Evolutionary conservation across 116 monocot species (phyloP).

Genomic region (Iris pallida): DNA sequence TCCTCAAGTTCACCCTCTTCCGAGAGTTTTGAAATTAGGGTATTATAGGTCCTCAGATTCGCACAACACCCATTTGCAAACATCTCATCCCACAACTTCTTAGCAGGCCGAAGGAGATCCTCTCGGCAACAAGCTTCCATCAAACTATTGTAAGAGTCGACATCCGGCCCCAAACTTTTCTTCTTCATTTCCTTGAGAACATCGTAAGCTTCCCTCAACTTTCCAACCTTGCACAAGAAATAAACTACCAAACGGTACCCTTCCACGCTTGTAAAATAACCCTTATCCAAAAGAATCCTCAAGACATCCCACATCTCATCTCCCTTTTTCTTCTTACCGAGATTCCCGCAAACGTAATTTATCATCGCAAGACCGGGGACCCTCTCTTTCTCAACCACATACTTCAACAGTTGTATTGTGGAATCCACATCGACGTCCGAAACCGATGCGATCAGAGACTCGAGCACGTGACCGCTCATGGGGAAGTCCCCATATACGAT

Average conservation of each 20-base stretch:
- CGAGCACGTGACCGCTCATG: slow-evolving; percentile 54
- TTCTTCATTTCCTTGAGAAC: slow-evolving; percentile 77
- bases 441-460: slow-evolving; percentile 56
- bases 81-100: slow-evolving; percentile 98
- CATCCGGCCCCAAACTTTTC: slow-evolving; percentile 46
- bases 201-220: slow-evolving; percentile 74
- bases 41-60: slow-evolving; percentile 74
- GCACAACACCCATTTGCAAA: slow-evolving; percentile 59
- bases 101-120: slow-evolving; percentile 75
- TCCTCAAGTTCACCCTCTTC: slow-evolving; percentile 53
- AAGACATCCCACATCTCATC: slow-evolving; percentile 60
- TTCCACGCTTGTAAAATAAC: slow-evolving; percentile 33
- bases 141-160: slow-evolving; percentile 63
- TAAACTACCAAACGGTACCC: slow-evolving; percentile 50
- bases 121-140: slow-evolving; percentile 78
- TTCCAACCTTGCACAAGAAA: slow-evolving; percentile 63
- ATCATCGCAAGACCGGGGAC: slow-evolving; percentile 39
- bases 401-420: slow-evolving; percentile 46
- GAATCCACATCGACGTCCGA: slow-evolving; percentile 46
- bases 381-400: slow-evolving; percentile 50
- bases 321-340: slow-evolving; percentile 42
- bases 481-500: slow-evolving; percentile 74
- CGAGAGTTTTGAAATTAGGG: slow-evolving; percentile 63
- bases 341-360: slow-evolving; percentile 37
- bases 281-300: slow-evolving; percentile 40